These are phyloP conservation scores for Canavalia ensiformis DNA, from an alignment of 306 rosid species.

Conservation along the genomic window DNA sequence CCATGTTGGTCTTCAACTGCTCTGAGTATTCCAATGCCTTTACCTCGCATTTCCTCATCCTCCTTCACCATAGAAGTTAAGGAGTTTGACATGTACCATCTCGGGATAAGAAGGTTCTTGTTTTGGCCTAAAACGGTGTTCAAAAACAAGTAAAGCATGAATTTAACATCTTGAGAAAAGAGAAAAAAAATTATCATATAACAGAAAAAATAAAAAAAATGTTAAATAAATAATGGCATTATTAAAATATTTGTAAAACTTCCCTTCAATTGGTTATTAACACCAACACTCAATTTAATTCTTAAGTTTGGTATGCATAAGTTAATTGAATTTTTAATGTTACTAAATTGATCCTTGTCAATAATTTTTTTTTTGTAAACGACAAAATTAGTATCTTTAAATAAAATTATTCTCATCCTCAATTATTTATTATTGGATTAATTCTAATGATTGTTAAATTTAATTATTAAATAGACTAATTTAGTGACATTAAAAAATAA, in stretches of 20 bases:
- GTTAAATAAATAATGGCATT: no score
- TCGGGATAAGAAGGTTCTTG: slow-evolving; percentile 25
- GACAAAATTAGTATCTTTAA: no score
- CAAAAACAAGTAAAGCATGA: neutral
- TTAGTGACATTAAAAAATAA: neutral
- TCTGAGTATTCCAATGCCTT: slow-evolving; percentile 50
- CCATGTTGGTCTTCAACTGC: slow-evolving; percentile 69
- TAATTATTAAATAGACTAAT: neutral
- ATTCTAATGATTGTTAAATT: neutral
- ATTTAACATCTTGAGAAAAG: no score
- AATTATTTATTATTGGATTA: no score
- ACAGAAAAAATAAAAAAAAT: no score
- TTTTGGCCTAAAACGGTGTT: slow-evolving; percentile 42
- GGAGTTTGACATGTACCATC: slow-evolving; percentile 47
- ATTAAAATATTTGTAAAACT: no score
- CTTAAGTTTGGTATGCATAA: neutral
- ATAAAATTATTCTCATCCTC: no score
- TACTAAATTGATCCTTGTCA: neutral
- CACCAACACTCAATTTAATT: neutral
- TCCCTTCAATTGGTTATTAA: neutral
- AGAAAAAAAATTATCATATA: no score
- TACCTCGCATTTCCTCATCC: slow-evolving; percentile 39
- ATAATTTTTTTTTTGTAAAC: no score
- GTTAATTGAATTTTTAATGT: neutral
- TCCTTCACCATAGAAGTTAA: slow-evolving; percentile 40